Conservation (phyloP, 148 eudicot species). For the Amaranthus hypochondriacus region DNA sequence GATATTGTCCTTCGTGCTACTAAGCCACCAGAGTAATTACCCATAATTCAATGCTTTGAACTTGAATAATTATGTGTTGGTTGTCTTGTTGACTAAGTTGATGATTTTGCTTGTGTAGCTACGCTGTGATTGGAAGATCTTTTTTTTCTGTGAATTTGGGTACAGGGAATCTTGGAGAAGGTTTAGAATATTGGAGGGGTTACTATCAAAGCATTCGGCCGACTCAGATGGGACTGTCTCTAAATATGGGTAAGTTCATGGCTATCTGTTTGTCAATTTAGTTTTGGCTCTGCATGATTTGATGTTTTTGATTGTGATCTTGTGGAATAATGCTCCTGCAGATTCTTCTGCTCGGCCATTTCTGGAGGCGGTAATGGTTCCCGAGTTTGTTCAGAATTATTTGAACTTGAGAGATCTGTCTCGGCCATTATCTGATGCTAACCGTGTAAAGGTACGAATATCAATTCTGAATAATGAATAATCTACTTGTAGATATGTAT, state of each 20-base stretch:
- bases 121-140: conserved; percentile 63
- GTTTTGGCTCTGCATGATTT: too few relatives aligned
- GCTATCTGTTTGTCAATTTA: too few relatives aligned
- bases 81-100: neutral
- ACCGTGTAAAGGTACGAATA: conserved; percentile 50
- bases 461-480: neutral
- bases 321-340: conserved; percentile 22
- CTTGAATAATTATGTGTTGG: neutral
- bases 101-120: conserved; percentile 26
- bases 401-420: conserved; percentile 33
- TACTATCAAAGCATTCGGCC: conserved; percentile 81
- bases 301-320: too few relatives aligned
- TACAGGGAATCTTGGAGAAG: conserved; percentile 43
- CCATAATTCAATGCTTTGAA: too few relatives aligned
- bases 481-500: neutral
- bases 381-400: conserved; percentile 38
- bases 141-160: conserved; percentile 41
- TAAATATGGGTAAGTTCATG: conserved; percentile 53
- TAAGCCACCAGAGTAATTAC: conserved; percentile 23
- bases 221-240: conserved; percentile 88
- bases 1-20: conserved; percentile 67
- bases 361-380: conserved; percentile 41
- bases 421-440: conserved; percentile 50
- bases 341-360: conserved; percentile 81
- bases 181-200: conserved; percentile 72